These are phyloP conservation scores for Hebeloma cylindrosporum DNA, from an alignment of 768 basidiomycete genomes.

Conservation along the genomic window DNA sequence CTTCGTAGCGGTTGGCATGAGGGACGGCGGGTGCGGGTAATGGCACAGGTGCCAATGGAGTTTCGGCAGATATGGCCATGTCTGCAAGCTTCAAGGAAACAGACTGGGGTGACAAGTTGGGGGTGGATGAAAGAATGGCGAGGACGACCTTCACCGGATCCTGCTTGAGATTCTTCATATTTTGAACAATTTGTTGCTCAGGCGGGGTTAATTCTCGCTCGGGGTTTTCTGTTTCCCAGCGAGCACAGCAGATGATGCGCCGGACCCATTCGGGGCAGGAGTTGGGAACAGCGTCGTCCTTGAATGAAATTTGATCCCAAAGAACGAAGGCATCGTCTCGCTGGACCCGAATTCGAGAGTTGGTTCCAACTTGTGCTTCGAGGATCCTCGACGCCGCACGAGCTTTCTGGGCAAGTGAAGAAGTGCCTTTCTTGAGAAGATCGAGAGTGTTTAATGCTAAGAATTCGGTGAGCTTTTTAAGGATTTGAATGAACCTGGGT, in stretches of 20 bases:
- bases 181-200: conserved; percentile 5
- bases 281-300: conserved; percentile 30
- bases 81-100: conserved; percentile 31
- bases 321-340: conserved; percentile 79
- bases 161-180: conserved; percentile 9
- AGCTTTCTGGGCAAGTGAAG: conserved; percentile 74
- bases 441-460: conserved; percentile 89
- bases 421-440: conserved; percentile 88
- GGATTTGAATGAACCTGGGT: conserved; percentile 5
- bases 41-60: conserved; percentile 54
- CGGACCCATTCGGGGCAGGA: conserved; percentile 82
- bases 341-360: conserved; percentile 79
- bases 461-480: neutral
- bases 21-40: conserved; percentile 57
- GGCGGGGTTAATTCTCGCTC: conserved; percentile 21
- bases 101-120: conserved; percentile 36
- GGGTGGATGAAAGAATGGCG: conserved; percentile 47
- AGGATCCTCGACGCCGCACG: conserved; percentile 86
- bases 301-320: conserved; percentile 73
- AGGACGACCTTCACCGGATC: conserved; percentile 56
- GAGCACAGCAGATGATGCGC: conserved; percentile 79
- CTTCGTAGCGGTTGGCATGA: conserved; percentile 59
- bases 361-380: conserved; percentile 83
- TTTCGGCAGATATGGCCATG: conserved; percentile 23
- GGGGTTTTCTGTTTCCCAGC: conserved; percentile 70